Base-by-base conservation (phyloP, 2,329 filamentous ascomycete genomes). In the Cytospora schulzeri region DNA sequence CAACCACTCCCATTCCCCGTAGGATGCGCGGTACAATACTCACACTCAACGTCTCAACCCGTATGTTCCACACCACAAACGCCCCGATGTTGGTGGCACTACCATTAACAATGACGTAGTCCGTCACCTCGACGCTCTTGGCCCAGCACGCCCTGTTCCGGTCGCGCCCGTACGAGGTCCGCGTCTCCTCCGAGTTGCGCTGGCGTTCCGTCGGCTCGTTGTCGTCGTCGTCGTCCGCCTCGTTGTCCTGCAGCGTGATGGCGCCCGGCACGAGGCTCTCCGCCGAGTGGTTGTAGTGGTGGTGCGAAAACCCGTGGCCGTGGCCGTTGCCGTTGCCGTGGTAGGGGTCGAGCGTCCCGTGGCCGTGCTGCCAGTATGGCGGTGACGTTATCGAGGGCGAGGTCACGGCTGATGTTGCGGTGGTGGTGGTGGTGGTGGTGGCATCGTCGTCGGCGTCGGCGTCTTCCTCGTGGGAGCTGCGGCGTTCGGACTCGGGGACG, bases 31-130 rank as follows among this genome's bases (percentile, higher is more conserved):
- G 29, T 6, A 55, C 14, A 26, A 6, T 17, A 83, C 87, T 75
- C 74, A 93, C 92, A 76, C 88, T 90, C 58, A 98, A 79, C 4
- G 93, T 97, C 75, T 95, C 88, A 53, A 99, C 91, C 56, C 84
- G 87, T 72, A 95, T 93, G 73, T 92, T 95, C 91, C 92, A 99
- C 9, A 97, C 93, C 1, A 97, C 92, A 78, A 98, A 99, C 2
- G 93, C 91, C n/a, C 94, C 94, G 31, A 87, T 82, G 69, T 81
- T 85, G 17, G 81, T 84, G 41, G 81, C 75, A 67, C 83, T 82
- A 58, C 84, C 81, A 65, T 86, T 85, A 54, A 89, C 81, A 24
- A 86, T 70, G 14, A 84, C 83, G 72, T 85, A 78, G 71, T 86
- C 83, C 45, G 81, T 78, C 51, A 89, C 81, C 68, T 84, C 80